A percentile compares a stretch with the other conserved stretches of the same genome.
phyloP scores from a whole-genome alignment of 352 stramenopile species.

The Phytopythium litorale region DNA sequence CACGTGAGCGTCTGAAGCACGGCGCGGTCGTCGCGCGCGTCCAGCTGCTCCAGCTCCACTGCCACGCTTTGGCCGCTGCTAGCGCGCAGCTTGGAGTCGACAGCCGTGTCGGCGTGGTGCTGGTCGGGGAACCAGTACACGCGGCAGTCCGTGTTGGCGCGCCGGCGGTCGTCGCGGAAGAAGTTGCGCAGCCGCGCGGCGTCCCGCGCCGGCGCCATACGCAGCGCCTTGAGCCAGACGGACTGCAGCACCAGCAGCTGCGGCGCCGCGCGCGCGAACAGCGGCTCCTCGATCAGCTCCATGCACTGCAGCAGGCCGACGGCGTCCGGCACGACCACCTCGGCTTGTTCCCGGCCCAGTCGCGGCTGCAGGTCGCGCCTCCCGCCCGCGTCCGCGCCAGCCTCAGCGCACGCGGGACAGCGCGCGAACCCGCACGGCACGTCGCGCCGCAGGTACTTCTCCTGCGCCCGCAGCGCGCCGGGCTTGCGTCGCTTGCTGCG shows the following conservation, averaged over 20 bases:
- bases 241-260: constrained; percentile 74
- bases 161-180: constrained; percentile 53
- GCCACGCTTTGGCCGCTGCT: not conserved
- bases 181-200: constrained; percentile 61
- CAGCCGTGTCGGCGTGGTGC: constrained; percentile 56
- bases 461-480: constrained; percentile 58
- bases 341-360: constrained; percentile 30
- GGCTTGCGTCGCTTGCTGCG: constrained; percentile 70
- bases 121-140: constrained; percentile 70
- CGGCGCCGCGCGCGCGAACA: constrained; percentile 32
- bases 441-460: constrained; percentile 71
- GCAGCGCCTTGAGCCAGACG: constrained; percentile 55
- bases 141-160: constrained; percentile 31
- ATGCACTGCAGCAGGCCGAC: constrained; percentile 71
- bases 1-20: constrained; percentile 62
- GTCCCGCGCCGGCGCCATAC: constrained; percentile 63
- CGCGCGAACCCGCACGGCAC: constrained; percentile 59
- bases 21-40: constrained; percentile 31
- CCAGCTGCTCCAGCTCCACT: constrained; percentile 31
- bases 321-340: constrained; percentile 72
- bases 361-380: constrained; percentile 11
- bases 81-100: constrained; percentile 21
- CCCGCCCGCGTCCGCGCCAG: constrained; percentile 8
- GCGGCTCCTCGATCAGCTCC: constrained; percentile 60
- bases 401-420: constrained; percentile 34